Percentiles rank a stretch among this genome's conserved stretches.
Conservation (phyloP, 805 yeast genomes). For the Lachancea quebecensis region DNA sequence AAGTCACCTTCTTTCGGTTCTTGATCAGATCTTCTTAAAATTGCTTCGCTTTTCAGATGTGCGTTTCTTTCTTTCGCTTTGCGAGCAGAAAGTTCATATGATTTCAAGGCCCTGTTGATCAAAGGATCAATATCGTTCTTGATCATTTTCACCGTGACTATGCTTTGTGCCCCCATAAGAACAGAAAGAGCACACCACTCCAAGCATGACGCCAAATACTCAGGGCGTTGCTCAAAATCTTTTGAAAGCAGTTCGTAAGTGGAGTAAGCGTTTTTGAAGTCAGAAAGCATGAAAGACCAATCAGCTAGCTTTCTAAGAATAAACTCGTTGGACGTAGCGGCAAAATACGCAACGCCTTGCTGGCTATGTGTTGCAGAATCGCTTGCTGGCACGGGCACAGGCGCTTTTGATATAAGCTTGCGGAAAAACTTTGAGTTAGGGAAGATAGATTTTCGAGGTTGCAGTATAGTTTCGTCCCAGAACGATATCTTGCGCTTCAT, state of each 20-base stretch:
- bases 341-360: constrained; percentile 49
- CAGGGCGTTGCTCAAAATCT: constrained; percentile 55
- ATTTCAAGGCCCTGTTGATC: constrained; percentile 19
- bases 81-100: constrained; percentile 36
- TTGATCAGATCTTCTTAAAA: background rate
- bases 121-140: constrained; percentile 42
- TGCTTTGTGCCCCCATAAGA: constrained; percentile 46
- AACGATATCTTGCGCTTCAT: constrained; percentile 74
- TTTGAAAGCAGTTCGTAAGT: constrained; percentile 77
- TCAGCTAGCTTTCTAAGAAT: constrained; percentile 79
- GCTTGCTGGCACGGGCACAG: constrained; percentile 16
- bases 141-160: constrained; percentile 36
- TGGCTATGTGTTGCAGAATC: constrained; percentile 37
- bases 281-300: constrained; percentile 86
- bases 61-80: constrained; percentile 31
- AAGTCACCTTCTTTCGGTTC: background rate
- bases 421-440: constrained; percentile 57
- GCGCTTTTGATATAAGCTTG: constrained; percentile 27
- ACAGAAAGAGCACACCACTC: constrained; percentile 79
- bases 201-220: constrained; percentile 60
- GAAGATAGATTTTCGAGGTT: constrained; percentile 70
- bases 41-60: background rate
- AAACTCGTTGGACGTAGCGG: constrained; percentile 60
- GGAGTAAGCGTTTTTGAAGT: constrained; percentile 75
- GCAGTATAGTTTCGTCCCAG: constrained; percentile 80